A percentile compares a stretch with the other conserved stretches of the same genome.
Evolutionary conservation across 805 yeast genomes (phyloP).

Genomic region (Suhomyces canberraensis): DNA sequence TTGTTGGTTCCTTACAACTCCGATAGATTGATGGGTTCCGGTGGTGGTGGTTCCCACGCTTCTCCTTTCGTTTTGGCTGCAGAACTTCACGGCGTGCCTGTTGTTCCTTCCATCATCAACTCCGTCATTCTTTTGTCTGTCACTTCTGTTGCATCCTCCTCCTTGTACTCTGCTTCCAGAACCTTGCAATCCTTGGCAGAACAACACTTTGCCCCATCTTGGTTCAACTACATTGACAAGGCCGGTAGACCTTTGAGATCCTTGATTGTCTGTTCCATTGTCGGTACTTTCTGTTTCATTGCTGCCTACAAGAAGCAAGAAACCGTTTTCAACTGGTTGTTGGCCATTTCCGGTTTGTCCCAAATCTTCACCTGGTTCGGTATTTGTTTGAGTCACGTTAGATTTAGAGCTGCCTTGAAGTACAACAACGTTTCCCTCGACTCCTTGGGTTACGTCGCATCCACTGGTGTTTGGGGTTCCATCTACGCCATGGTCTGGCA

Average conservation of each 20-base stretch:
- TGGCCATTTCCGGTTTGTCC: conserved; percentile 40
- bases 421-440: conserved; percentile 24
- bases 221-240: conserved; percentile 40
- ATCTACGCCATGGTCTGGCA: conserved; percentile 31
- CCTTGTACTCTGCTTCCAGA: conserved; percentile 42
- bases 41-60: conserved; percentile 31
- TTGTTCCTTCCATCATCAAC: conserved; percentile 40
- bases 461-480: conserved; percentile 42
- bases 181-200: conserved; percentile 41
- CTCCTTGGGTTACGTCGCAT: conserved; percentile 33
- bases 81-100: conserved; percentile 36
- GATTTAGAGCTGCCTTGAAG: conserved; percentile 40
- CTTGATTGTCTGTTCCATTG: conserved; percentile 29
- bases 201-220: conserved; percentile 40
- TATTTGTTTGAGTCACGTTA: conserved; percentile 37
- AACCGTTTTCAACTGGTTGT: conserved; percentile 40
- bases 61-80: conserved; percentile 45
- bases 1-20: conserved; percentile 26
- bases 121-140: conserved; percentile 40
- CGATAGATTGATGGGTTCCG: conserved; percentile 22
- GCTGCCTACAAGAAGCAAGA: conserved; percentile 40
- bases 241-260: conserved; percentile 41
- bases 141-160: conserved; percentile 41
- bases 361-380: conserved; percentile 43
- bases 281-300: conserved; percentile 38